phyloP scores from a whole-genome alignment of 2,329 filamentous ascomycete species.

The Tolypocladium ovalisporum region DNA sequence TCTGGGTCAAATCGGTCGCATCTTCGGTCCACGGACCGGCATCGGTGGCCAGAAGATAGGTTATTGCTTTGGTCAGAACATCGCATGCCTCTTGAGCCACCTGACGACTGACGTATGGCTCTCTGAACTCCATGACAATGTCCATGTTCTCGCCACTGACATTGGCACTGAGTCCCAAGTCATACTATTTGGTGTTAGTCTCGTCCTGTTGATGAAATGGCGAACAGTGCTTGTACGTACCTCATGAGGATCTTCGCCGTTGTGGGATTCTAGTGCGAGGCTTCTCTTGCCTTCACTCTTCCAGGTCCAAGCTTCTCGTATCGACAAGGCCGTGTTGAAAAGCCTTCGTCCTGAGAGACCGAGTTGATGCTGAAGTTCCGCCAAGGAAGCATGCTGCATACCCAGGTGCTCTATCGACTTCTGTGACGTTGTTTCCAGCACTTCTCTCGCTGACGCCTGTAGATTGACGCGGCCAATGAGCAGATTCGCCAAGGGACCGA shows the following conservation, averaged over 20 bases:
- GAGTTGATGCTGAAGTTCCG: conserved; percentile 28
- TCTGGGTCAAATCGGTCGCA: not conserved
- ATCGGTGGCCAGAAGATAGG: conserved; percentile 1
- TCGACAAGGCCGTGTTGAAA: conserved; percentile 22
- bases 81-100: not conserved
- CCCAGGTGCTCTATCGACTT: conserved; percentile 34
- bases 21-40: not conserved
- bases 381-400: conserved; percentile 38
- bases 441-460: conserved; percentile 13
- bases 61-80: conserved; percentile 1
- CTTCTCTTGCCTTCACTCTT: not conserved
- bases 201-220: not conserved
- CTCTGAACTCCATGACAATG: conserved; percentile 3
- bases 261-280: conserved; percentile 1
- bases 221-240: not conserved
- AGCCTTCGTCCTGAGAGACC: conserved; percentile 10
- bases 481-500: conserved; percentile 45
- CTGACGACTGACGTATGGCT: conserved; percentile 1
- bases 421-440: conserved; percentile 30
- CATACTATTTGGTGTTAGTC: not conserved
- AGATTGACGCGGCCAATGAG: conserved; percentile 36
- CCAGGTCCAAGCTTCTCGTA: conserved; percentile 12
- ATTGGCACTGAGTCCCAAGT: conserved; percentile 2
- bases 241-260: conserved; percentile 8
- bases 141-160: conserved; percentile 1